Conservation (phyloP, 2,329 filamentous ascomycete genomes). For the Fusarium poae region DNA sequence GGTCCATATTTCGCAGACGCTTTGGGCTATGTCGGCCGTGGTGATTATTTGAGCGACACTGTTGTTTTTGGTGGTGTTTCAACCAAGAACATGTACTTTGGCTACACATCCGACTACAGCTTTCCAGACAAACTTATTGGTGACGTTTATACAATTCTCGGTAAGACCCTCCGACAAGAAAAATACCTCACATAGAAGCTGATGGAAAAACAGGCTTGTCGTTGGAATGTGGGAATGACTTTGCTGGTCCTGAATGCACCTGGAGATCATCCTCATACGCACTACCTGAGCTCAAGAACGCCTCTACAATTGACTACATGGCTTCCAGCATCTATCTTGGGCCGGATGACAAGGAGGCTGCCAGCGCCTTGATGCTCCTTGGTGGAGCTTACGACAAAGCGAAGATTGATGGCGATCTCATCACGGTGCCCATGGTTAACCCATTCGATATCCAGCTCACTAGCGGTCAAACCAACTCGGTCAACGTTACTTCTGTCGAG, state of each 20-base stretch:
- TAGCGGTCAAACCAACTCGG: not conserved
- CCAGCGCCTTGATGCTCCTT: conserved; percentile 10
- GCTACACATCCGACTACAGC: not conserved
- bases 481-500: conserved; percentile 9
- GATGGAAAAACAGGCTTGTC: not conserved
- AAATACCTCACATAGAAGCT: rapidly evolving
- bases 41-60: conserved; percentile 2
- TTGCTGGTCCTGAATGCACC: conserved; percentile 6
- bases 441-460: rapidly evolving
- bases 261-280: not conserved
- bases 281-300: conserved; percentile 1
- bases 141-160: not conserved
- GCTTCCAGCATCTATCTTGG: conserved; percentile 8
- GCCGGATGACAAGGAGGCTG: not conserved
- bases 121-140: not conserved
- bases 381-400: conserved; percentile 5
- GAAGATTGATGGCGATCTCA: conserved; percentile 5
- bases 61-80: conserved; percentile 4
- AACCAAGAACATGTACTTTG: conserved; percentile 10
- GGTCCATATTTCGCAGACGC: not conserved
- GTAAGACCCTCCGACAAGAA: not conserved
- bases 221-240: not conserved
- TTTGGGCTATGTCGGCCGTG: not conserved
- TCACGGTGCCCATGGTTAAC: conserved; percentile 3
- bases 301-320: conserved; percentile 10